Evolutionary conservation across 2,329 filamentous ascomycete species (phyloP).

Genomic region (Tolypocladium pustulatum): DNA sequence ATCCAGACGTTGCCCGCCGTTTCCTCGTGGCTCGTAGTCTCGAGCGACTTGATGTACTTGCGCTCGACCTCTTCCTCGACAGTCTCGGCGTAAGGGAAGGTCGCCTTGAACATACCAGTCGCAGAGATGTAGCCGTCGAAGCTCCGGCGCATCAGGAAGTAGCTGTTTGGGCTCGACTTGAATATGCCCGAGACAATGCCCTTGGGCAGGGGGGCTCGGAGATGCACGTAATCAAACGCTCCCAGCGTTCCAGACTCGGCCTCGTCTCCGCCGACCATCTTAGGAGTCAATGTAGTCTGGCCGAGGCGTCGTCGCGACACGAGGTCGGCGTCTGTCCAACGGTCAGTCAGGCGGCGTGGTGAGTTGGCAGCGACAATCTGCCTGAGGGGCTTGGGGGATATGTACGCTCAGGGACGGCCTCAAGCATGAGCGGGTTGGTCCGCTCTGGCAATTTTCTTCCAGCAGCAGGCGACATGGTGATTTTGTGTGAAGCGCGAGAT

Average conservation of each 20-base stretch:
- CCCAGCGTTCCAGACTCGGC: conserved; percentile 65
- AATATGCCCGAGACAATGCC: conserved; percentile 91
- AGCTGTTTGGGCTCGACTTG: conserved; percentile 77
- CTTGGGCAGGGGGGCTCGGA: conserved; percentile 85
- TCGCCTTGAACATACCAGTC: conserved; percentile 88
- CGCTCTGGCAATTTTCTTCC: conserved; percentile 43
- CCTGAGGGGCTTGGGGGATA: conserved; percentile 3
- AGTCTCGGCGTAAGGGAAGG: conserved; percentile 67
- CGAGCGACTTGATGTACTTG: conserved; percentile 72
- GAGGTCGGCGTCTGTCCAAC: conserved; percentile 54
- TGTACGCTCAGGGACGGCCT: conserved; percentile 54
- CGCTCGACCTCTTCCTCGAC: conserved; percentile 68
- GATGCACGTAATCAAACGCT: conserved; percentile 90
- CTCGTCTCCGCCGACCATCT: conserved; percentile 65
- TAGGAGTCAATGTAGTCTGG: conserved; percentile 81
- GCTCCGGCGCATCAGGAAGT: conserved; percentile 92
- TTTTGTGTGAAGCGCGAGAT: conserved; percentile 7
- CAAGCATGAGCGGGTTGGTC: conserved; percentile 57
- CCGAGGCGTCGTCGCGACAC: conserved; percentile 79
- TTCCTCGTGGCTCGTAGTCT: conserved; percentile 78
- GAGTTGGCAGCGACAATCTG: conserved; percentile 2
- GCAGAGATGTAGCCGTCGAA: conserved; percentile 76
- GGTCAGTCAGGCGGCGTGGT: conserved; percentile 13
- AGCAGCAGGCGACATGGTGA: conserved; percentile 24
- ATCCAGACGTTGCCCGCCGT: conserved; percentile 97